A percentile compares a stretch with the other conserved stretches of the same genome.
Evolutionary conservation across 2,329 filamentous ascomycete genomes (phyloP).

Genomic region (Myotisia sp.): DNA sequence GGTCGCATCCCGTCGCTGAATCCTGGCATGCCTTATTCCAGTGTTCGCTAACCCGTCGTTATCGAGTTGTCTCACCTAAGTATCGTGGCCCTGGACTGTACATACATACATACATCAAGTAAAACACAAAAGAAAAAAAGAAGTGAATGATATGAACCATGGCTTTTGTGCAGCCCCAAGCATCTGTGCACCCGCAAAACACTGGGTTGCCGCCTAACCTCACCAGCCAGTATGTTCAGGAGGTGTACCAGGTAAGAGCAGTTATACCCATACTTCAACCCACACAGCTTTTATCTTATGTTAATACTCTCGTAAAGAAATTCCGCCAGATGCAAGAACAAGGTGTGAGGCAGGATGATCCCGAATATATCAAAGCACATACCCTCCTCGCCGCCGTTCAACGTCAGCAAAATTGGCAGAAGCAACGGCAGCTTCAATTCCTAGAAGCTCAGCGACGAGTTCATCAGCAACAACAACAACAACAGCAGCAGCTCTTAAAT

Average conservation of each 20-base stretch:
- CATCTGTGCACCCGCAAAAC: constrained; percentile 48
- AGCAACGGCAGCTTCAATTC: constrained; percentile 36
- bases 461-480: constrained; percentile 34
- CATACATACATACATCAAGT: too few species aligned
- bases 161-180: constrained; percentile 38
- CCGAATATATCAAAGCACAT: constrained; percentile 72
- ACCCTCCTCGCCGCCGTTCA: constrained; percentile 61
- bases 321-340: constrained; percentile 77
- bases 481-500: constrained; percentile 31
- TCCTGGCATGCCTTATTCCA: constrained; percentile 1
- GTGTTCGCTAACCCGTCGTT: background rate
- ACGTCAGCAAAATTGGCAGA: constrained; percentile 45
- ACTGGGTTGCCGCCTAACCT: constrained; percentile 50
- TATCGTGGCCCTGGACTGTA: too few species aligned
- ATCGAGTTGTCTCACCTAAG: background rate
- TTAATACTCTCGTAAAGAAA: constrained; percentile 47
- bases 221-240: constrained; percentile 64
- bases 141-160: constrained; percentile 32
- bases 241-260: constrained; percentile 45
- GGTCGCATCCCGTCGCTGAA: constrained; percentile 2
- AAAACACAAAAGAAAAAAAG: too few species aligned
- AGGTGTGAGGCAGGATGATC: constrained; percentile 67
- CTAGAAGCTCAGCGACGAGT: constrained; percentile 32
- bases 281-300: constrained; percentile 4
- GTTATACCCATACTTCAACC: too few species aligned